Evolutionary conservation across 2,329 filamentous ascomycete species (phyloP), one percentile per base, ranked within the genome.

Genomic region (Monosporascus sp.): DNA sequence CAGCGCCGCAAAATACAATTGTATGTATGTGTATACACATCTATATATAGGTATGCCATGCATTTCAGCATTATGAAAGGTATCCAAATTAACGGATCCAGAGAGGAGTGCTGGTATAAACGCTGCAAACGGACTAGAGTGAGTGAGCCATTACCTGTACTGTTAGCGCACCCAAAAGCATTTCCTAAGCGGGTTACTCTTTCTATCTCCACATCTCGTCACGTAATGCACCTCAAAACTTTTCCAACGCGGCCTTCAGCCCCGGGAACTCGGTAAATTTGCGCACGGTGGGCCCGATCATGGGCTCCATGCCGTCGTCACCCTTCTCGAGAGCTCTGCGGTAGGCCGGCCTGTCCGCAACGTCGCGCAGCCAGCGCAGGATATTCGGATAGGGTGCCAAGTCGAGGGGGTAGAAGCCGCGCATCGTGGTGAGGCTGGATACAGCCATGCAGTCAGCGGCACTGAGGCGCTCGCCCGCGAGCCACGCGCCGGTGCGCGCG

Each of bases 371-470:
- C 50, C 50, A 55, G 11, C 50, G 38, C 19, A 55, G 51, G n/a
- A 55, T 52, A 5, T 53, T 47, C 19, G 50, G 31, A 26, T 55
- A 53, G 5, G 50, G 53, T 3, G 40, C 50, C n/a, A 55, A 26
- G 31, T 50, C 48, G 24, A 47, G 27, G 7, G 47, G 47, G 44
- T 16, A 9, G 37, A 49, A 52, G 9, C 50, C 47, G 24, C 50
- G 38, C 47, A 50, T 52, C 7, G 53, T 52, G 17, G 50, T 52
- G n/a, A 52, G 41, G 24, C 50, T 53, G 37, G 49, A 55, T 41
- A 51, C 48, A 24, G 20, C 41, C 53, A 55, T 52, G 40, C 49
- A 51, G 52, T 54, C 52, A 5, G 49, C 52, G 11, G 52, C 52
- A n/a, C 40, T 47, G n/a, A 48, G 22, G 14, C 41, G 27, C 2